Evolutionary conservation across 2,329 filamentous ascomycete species (phyloP).

Genomic region (Xylariaceae sp.): DNA sequence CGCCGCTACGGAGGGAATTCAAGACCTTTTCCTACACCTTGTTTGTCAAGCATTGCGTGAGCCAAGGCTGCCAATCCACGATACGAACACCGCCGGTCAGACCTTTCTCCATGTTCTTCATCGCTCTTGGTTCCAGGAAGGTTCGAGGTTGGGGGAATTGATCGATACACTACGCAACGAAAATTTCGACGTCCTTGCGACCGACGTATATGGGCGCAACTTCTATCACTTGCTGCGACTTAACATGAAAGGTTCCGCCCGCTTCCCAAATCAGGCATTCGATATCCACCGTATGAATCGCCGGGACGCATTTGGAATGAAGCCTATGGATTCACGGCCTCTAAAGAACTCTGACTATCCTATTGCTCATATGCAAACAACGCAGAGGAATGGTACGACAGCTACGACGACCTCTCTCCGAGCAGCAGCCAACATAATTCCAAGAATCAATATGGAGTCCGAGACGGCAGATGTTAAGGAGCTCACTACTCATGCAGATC

Average conservation of each 20-base stretch:
- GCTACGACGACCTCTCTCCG: slow-evolving; percentile 5
- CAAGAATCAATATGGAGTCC: slow-evolving; percentile 33
- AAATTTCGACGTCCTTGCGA: slow-evolving; percentile 35
- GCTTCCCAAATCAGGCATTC: slow-evolving; percentile 36
- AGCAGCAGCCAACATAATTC: slow-evolving; percentile 13
- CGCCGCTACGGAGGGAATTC: slow-evolving; percentile 28
- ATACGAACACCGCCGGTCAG: slow-evolving; percentile 38
- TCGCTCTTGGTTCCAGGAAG: slow-evolving; percentile 37
- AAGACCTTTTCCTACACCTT: slow-evolving; percentile 30
- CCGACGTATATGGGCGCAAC: slow-evolving; percentile 41
- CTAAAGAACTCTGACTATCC: slow-evolving; percentile 4
- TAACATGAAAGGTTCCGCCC: slow-evolving; percentile 20
- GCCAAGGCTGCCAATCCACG: slow-evolving; percentile 37
- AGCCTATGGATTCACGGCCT: slow-evolving; percentile 31
- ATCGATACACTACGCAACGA: slow-evolving; percentile 28
- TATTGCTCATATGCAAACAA: slow-evolving; percentile 2
- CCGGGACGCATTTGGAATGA: slow-evolving; percentile 56
- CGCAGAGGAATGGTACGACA: slow-evolving; percentile 22
- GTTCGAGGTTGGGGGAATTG: slow-evolving; percentile 30
- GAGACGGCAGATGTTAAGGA: slow-evolving; percentile 30
- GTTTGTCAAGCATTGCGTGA: slow-evolving; percentile 25
- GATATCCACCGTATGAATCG: slow-evolving; percentile 42
- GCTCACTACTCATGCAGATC: slow-evolving; percentile 39
- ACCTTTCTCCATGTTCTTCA: slow-evolving; percentile 44
- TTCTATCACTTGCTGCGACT: slow-evolving; percentile 44